Percentiles rank a stretch among this genome's conserved stretches.
Conservation (phyloP, 176 grass and related monocot species). For the Olyra latifolia region DNA sequence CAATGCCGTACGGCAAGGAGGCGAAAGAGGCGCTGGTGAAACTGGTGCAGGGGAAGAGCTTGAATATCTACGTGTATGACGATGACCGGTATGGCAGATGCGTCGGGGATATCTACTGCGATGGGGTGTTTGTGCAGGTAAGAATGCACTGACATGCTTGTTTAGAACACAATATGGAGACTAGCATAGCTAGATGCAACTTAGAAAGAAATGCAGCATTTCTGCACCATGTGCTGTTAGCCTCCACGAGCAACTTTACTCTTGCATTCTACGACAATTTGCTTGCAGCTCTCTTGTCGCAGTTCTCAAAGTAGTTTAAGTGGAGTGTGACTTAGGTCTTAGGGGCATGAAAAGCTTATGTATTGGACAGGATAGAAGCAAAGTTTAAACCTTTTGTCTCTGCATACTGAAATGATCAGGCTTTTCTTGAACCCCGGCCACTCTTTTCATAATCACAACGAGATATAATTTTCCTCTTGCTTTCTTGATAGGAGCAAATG, state of each 20-base stretch:
- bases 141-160: not conserved
- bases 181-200: not conserved
- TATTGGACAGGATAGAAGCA: not conserved
- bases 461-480: not conserved
- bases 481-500: constrained; percentile 71
- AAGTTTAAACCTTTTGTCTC: not conserved
- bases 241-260: not conserved
- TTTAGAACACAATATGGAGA: not conserved
- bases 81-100: constrained; percentile 76
- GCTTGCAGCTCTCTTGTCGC: not conserved
- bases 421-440: not conserved
- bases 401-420: not conserved
- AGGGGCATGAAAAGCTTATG: not conserved
- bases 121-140: constrained; percentile 79
- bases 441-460: not conserved
- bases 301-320: not conserved
- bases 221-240: constrained; percentile 14
- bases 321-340: not conserved
- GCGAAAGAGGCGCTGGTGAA: constrained; percentile 83
- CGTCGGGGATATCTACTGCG: constrained; percentile 83
- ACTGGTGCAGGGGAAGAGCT: constrained; percentile 71
- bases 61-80: constrained; percentile 63
- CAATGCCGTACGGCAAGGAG: constrained; percentile 94
- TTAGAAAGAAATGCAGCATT: not conserved
- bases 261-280: not conserved